These are phyloP conservation scores for Penicillium daleae DNA, from an alignment of 495 filamentous ascomycete species.

Conservation along the genomic window DNA sequence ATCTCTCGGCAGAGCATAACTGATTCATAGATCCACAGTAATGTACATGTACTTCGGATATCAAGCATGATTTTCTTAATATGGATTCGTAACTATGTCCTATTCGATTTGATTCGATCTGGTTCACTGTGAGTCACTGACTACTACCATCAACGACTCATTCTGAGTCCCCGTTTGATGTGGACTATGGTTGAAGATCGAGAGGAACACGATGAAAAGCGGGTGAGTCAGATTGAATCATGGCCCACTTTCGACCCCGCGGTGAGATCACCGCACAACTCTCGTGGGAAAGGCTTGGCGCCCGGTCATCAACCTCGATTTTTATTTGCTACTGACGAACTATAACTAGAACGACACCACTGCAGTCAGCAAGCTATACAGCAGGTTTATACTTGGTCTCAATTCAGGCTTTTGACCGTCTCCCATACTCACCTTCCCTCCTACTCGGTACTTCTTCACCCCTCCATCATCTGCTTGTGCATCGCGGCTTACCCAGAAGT, in stretches of 20 bases:
- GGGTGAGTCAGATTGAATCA: conserved; percentile 31
- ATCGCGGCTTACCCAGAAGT: conserved; percentile 25
- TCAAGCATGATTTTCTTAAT: background rate
- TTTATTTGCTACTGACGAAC: background rate
- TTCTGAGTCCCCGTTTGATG: background rate
- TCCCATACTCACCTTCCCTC: conserved; percentile 1
- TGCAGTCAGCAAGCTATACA: background rate
- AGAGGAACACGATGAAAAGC: background rate
- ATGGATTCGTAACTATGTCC: background rate
- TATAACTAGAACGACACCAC: conserved; percentile 4
- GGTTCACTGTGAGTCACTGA: conserved; percentile 1
- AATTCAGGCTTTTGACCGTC: background rate
- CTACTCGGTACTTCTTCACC: conserved; percentile 15
- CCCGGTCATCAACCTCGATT: background rate
- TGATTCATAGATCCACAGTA: background rate
- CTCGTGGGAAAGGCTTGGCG: conserved; percentile 19
- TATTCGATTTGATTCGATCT: background rate
- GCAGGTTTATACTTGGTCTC: background rate
- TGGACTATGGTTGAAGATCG: background rate
- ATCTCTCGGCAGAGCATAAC: no score
- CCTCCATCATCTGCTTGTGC: conserved; percentile 1
- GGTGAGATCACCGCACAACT: conserved; percentile 10
- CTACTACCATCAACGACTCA: background rate
- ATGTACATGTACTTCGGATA: background rate
- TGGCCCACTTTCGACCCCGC: background rate